These are phyloP conservation scores for Silene uniflora DNA, from an alignment of 148 eudicot genomes.

Conservation along the genomic window DNA sequence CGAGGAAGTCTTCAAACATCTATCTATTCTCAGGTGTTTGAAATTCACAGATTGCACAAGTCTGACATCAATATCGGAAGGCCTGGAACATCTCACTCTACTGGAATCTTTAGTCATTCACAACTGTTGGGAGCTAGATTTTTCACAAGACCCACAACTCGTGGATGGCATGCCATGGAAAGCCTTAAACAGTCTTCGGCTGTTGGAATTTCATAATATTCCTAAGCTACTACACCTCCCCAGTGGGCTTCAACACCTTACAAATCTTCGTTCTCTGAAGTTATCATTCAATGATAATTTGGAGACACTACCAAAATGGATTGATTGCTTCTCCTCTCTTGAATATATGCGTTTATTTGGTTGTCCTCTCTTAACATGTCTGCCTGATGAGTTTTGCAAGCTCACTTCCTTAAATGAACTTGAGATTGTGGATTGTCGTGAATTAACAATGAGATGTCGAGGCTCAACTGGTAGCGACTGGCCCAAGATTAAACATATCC, in stretches of 20 bases:
- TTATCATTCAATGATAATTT: not conserved
- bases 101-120: conserved; percentile 4
- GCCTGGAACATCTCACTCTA: conserved; percentile 18
- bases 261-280: conserved; percentile 6
- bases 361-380: conserved; percentile 17
- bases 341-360: not conserved
- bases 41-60: not conserved
- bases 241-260: conserved; percentile 10
- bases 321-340: conserved; percentile 11
- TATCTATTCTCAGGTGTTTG: conserved; percentile 6
- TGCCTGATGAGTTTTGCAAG: conserved; percentile 23
- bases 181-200: conserved; percentile 17
- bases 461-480: conserved; percentile 14
- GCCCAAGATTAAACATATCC: conserved; percentile 22
- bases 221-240: conserved; percentile 22
- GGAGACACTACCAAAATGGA: conserved; percentile 18
- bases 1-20: not conserved
- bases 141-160: conserved; percentile 7
- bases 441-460: conserved; percentile 7
- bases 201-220: not conserved
- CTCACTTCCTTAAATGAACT: conserved; percentile 15
- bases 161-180: conserved; percentile 25
- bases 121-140: conserved; percentile 4
- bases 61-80: conserved; percentile 7
- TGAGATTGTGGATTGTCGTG: not conserved